A percentile compares a stretch with the other conserved stretches of the same genome.
phyloP scores from a whole-genome alignment of 495 filamentous ascomycete species.

The Terfezia claveryi region DNA sequence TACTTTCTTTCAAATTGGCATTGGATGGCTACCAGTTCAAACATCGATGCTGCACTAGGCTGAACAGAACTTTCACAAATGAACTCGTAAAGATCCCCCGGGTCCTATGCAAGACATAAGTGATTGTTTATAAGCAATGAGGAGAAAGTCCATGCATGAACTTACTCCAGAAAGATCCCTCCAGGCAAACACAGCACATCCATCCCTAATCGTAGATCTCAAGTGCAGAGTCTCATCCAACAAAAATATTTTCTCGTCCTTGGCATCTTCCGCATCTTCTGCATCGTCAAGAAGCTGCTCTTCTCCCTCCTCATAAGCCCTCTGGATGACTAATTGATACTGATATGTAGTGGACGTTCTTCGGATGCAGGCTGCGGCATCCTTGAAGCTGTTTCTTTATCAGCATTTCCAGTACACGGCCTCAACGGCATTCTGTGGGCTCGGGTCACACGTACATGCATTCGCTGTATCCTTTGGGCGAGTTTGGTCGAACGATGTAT shows the following conservation, averaged over 20 bases:
- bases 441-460: conserved; percentile 35
- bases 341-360: conserved; percentile 85
- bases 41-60: conserved; percentile 48
- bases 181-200: conserved; percentile 76
- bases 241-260: conserved; percentile 89
- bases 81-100: conserved; percentile 87
- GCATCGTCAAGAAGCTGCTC: conserved; percentile 68
- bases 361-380: conserved; percentile 76
- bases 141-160: neutral
- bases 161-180: conserved; percentile 59
- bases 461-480: conserved; percentile 91
- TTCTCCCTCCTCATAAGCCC: conserved; percentile 93
- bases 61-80: conserved; percentile 61
- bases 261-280: conserved; percentile 59
- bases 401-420: neutral
- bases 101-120: conserved; percentile 28
- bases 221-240: conserved; percentile 83
- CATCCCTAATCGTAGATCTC: conserved; percentile 54
- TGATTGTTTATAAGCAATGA: neutral
- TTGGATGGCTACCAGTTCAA: conserved; percentile 65
- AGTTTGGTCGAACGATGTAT: conserved; percentile 84
- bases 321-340: conserved; percentile 87
- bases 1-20: conserved; percentile 97
- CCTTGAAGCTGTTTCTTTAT: conserved; percentile 43
- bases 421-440: neutral